These are phyloP conservation scores for Fusarium nodosum DNA, from an alignment of 2,329 filamentous ascomycete genomes.

Conservation along the genomic window DNA sequence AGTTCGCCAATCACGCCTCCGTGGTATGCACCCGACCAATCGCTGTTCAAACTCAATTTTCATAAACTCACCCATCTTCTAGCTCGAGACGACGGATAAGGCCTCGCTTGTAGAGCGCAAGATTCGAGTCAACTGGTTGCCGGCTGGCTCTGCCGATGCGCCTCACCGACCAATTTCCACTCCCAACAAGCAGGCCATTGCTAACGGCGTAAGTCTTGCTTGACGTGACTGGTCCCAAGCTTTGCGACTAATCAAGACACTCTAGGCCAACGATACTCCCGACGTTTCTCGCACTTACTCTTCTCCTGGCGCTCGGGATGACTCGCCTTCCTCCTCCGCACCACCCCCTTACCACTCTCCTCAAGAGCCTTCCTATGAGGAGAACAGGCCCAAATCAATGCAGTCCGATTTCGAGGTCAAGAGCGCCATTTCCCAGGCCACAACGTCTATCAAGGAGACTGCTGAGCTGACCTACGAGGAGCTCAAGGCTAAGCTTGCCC, in stretches of 20 bases:
- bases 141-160: conserved; percentile 65
- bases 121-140: conserved; percentile 90
- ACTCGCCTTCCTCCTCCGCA: conserved; percentile 51
- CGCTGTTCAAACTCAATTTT: background rate
- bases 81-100: conserved; percentile 88
- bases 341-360: conserved; percentile 54
- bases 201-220: conserved; percentile 59
- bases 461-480: conserved; percentile 66
- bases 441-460: conserved; percentile 63
- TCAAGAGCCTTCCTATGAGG: conserved; percentile 52
- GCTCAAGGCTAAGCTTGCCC: conserved; percentile 77
- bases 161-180: conserved; percentile 53
- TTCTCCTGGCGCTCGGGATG: conserved; percentile 58
- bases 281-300: conserved; percentile 61
- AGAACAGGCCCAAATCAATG: conserved; percentile 45
- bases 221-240: background rate
- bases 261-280: conserved; percentile 59
- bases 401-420: conserved; percentile 48
- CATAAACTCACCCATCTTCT: conserved; percentile 23
- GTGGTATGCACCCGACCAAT: conserved; percentile 72
- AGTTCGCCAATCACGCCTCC: conserved; percentile 82
- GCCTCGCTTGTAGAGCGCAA: conserved; percentile 89
- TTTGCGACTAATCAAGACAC: conserved; percentile 28
- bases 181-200: conserved; percentile 57
- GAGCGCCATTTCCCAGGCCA: conserved; percentile 55